phyloP scores from a whole-genome alignment of 805 yeast genomes.

The Cyberlindnera euphorbiae region DNA sequence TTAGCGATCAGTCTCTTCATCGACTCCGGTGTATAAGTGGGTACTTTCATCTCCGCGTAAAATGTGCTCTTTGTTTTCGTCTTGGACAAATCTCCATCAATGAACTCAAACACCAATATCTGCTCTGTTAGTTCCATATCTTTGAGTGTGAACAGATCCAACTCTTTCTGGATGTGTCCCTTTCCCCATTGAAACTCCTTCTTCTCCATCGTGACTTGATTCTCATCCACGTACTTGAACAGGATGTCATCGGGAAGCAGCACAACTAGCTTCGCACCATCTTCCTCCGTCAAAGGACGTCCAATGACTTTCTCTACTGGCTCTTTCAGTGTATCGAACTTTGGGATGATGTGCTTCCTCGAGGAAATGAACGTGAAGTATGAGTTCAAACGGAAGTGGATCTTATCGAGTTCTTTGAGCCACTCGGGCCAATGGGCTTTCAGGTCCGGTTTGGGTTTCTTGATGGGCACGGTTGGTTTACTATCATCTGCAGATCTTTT shows the following conservation, averaged over 20 bases:
- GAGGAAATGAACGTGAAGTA: slow-evolving; percentile 59
- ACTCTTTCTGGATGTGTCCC: slow-evolving; percentile 54
- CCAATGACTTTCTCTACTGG: slow-evolving; percentile 48
- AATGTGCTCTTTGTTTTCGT: slow-evolving; percentile 42
- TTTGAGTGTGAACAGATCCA: slow-evolving; percentile 47
- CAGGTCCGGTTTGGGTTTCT: not conserved
- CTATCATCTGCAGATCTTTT: not conserved
- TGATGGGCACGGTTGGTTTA: not conserved
- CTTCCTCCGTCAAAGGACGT: slow-evolving; percentile 42
- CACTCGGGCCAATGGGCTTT: slow-evolving; percentile 23
- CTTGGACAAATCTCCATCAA: slow-evolving; percentile 55
- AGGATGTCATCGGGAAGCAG: slow-evolving; percentile 66
- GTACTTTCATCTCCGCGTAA: slow-evolving; percentile 42
- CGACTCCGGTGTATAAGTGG: slow-evolving; percentile 49
- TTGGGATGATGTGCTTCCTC: slow-evolving; percentile 54
- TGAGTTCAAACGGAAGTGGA: slow-evolving; percentile 52
- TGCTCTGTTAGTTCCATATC: slow-evolving; percentile 39
- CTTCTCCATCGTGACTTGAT: slow-evolving; percentile 44
- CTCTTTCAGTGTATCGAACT: slow-evolving; percentile 46
- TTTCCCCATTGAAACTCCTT: slow-evolving; percentile 33
- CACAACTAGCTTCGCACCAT: slow-evolving; percentile 58
- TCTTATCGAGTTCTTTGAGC: slow-evolving; percentile 39
- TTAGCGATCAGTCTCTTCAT: slow-evolving; percentile 56
- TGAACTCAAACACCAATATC: slow-evolving; percentile 68
- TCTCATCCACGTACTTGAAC: slow-evolving; percentile 76